These are phyloP conservation scores for Apiotrichum akiyoshidainum DNA, from an alignment of 1,284 basidiomycete genomes.

Conservation along the genomic window DNA sequence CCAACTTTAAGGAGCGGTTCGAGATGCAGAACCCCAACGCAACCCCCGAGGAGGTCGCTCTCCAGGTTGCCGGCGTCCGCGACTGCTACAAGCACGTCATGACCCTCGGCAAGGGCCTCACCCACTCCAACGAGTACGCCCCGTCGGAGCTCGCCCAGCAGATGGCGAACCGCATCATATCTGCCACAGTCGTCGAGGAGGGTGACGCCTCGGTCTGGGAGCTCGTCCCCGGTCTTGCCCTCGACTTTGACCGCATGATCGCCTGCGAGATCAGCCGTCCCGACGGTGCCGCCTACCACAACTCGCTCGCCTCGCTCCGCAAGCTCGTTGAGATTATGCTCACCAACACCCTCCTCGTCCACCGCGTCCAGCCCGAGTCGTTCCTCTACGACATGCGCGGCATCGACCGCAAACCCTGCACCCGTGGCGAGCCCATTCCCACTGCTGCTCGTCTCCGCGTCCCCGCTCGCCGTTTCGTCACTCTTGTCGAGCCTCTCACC, in stretches of 20 bases:
- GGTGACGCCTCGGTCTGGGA: conserved; percentile 2
- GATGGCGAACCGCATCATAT: conserved; percentile 21
- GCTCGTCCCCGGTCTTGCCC: conserved; percentile 12
- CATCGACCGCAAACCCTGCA: conserved; percentile 16
- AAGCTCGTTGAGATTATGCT: conserved; percentile 17
- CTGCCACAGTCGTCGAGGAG: conserved; percentile 4
- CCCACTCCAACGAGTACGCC: conserved; percentile 5
- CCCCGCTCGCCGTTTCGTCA: conserved; percentile 21
- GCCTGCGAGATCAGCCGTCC: conserved; percentile 6
- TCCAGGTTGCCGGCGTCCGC: conserved; percentile 54
- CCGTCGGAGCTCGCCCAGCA: conserved; percentile 17
- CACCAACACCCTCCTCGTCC: conserved; percentile 21
- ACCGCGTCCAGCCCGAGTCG: conserved; percentile 25
- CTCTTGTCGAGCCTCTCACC: conserved; percentile 21
- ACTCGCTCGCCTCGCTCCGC: conserved; percentile 11
- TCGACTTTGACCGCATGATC: conserved; percentile 17
- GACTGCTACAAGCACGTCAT: conserved; percentile 26
- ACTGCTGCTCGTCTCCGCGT: conserved; percentile 18
- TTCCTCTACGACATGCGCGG: conserved; percentile 23
- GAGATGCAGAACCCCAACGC: conserved; percentile 62
- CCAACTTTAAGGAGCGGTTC: conserved; percentile 15
- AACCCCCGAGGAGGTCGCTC: conserved; percentile 58
- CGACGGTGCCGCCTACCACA: conserved; percentile 7
- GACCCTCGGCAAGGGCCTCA: conserved; percentile 17
- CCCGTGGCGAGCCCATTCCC: conserved; percentile 9